Base-by-base conservation (phyloP, 2,329 filamentous ascomycete species). In the Fusarium goolgardi region DNA sequence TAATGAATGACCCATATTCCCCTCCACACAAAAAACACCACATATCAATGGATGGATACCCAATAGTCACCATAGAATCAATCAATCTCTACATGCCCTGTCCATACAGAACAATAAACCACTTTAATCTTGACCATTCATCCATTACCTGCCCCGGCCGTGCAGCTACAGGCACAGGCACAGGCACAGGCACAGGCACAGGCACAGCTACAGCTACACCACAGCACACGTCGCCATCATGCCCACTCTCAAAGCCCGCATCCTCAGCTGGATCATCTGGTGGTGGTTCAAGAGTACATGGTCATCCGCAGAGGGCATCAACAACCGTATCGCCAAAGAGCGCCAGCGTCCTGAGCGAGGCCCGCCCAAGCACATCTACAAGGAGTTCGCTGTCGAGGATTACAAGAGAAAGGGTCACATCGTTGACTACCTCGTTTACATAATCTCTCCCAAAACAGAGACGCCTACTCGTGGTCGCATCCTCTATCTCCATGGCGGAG, bases 401-500 rank as follows among this genome's bases (percentile, higher is more conserved):
- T 59, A 59, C 29, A 55, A 63, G 55, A 61, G 70, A 13, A 59
- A 59, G 16, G 61, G 61, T 10, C 44, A 53, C 32, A 31, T 64
- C 20, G 49, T 65, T 20, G 46, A 67, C 16, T 70, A 69, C 52
- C 35, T 46, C 6, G 72, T 78, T 40, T 76, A 73, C 35, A 74
- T 75, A 18, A 67, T 78, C n/a, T 65, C 73, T 5, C 73, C 75
- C 53, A 76, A 78, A 59, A 73, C 75, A 7, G 75, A 75, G 39
- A 63, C 67, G 37, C 74, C 75, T 2, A 65, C 67, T 31, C 65
- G 73, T 34, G 73, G 70, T 3, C 75, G 75, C 18, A 71, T 78
- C 39, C 55, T 78, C 35, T 78, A 77, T 51, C 66, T 75, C 23
- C 76, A 78, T 44, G 76, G 76, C 47, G 76, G 76, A 23, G 70